These are phyloP conservation scores for Pseudogymnoascus sp. DNA, from an alignment of 2,329 filamentous ascomycete species.

Conservation along the genomic window DNA sequence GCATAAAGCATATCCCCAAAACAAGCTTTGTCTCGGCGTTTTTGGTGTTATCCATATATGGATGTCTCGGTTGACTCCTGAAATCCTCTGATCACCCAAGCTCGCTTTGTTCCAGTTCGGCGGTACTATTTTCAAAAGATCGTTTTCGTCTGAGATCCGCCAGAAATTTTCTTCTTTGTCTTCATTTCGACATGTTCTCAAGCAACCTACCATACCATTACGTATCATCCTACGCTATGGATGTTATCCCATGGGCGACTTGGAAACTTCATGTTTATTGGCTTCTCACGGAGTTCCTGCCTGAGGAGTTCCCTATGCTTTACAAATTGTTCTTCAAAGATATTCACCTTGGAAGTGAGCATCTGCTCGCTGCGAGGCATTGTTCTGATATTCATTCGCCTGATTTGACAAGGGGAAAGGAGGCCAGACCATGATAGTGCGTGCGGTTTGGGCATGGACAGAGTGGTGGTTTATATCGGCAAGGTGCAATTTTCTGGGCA, in stretches of 20 bases:
- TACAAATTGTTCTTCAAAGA: constrained; percentile 6
- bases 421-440: neutral
- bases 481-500: constrained; percentile 15
- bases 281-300: constrained; percentile 37
- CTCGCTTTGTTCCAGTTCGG: constrained; percentile 22
- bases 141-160: constrained; percentile 19
- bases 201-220: constrained; percentile 33
- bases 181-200: constrained; percentile 27
- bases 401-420: neutral
- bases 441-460: constrained; percentile 2
- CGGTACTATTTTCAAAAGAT: constrained; percentile 14
- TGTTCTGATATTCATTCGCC: constrained; percentile 5
- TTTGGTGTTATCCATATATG: constrained; percentile 29
- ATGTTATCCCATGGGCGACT: constrained; percentile 45
- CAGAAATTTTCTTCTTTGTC: constrained; percentile 25
- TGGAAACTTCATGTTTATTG: constrained; percentile 55
- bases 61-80: constrained; percentile 26
- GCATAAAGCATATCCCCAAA: constrained; percentile 26
- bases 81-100: constrained; percentile 25
- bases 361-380: neutral
- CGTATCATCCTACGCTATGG: constrained; percentile 48
- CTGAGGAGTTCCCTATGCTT: neutral
- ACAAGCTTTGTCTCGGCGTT: constrained; percentile 23
- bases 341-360: constrained; percentile 3
- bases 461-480: constrained; percentile 4